phyloP scores from a whole-genome alignment of 1,139 yeast genomes.

The Pichia sp. region DNA sequence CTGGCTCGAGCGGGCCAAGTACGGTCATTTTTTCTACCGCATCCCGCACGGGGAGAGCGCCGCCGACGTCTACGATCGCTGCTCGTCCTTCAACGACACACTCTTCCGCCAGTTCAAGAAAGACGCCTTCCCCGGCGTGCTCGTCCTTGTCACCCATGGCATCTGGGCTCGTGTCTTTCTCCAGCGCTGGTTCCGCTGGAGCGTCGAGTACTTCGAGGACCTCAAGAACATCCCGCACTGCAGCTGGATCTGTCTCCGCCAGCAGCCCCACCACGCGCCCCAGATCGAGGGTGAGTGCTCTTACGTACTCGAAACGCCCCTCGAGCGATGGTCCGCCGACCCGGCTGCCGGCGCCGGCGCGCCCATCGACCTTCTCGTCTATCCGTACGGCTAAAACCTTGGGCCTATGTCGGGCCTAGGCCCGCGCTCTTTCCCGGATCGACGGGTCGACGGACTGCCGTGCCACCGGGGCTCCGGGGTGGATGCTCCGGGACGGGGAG shows the following conservation, averaged over 20 bases:
- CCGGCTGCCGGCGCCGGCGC: not conserved
- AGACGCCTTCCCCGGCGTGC: constrained; percentile 63
- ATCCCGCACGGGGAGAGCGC: constrained; percentile 95
- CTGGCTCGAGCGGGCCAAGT: constrained; percentile 78
- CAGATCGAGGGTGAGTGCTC: constrained; percentile 33
- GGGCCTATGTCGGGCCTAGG: too few species aligned
- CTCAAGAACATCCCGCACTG: constrained; percentile 82
- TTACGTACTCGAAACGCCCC: constrained; percentile 37
- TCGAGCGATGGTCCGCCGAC: not conserved
- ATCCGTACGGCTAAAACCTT: not conserved
- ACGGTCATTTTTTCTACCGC: constrained; percentile 88
- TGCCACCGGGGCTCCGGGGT: too few species aligned
- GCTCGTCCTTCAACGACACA: constrained; percentile 85
- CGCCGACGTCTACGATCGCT: constrained; percentile 89
- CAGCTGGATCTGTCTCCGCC: constrained; percentile 45
- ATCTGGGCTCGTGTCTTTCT: constrained; percentile 89
- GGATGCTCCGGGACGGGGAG: not conserved
- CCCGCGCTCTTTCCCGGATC: too few species aligned
- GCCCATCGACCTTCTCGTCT: not conserved
- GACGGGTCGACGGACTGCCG: too few species aligned
- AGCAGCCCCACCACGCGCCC: not conserved
- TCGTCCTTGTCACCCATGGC: constrained; percentile 87
- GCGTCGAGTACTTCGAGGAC: constrained; percentile 81
- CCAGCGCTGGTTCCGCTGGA: constrained; percentile 93
- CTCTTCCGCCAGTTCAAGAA: constrained; percentile 72